A percentile compares a stretch with the other conserved stretches of the same genome.
Conservation (phyloP, 2,329 filamentous ascomycete genomes). For the Penicillium polonicum region DNA sequence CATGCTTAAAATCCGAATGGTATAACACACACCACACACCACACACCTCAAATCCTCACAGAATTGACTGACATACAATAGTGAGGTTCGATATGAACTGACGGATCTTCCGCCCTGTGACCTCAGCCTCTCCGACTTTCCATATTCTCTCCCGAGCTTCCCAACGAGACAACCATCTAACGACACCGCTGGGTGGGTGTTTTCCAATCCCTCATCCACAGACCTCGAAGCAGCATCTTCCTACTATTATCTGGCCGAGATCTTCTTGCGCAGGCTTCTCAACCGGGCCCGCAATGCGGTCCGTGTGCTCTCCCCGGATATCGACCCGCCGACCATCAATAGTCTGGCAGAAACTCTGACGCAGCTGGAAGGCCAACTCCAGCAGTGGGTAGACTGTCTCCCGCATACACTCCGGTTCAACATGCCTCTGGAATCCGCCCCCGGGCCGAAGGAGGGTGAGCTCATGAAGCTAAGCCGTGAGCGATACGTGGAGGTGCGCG, state of each 20-base stretch:
- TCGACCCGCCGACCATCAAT: constrained; percentile 16
- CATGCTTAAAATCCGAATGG: constrained; percentile 29
- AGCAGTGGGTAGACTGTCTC: constrained; percentile 28
- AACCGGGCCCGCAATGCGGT: constrained; percentile 32
- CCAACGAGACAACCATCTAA: constrained; percentile 16
- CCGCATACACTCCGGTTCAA: constrained; percentile 26
- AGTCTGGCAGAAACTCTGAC: constrained; percentile 18
- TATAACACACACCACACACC: constrained; percentile 1
- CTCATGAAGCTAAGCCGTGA: constrained; percentile 27
- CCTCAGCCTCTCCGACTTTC: constrained; percentile 26
- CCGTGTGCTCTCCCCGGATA: constrained; percentile 20
- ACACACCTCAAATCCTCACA: not conserved
- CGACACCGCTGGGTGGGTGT: constrained; percentile 13
- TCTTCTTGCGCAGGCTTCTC: constrained; percentile 31
- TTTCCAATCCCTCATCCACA: constrained; percentile 13
- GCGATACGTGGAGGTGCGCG: constrained; percentile 28
- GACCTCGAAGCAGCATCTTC: constrained; percentile 24
- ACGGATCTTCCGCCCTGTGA: constrained; percentile 26
- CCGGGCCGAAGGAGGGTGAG: constrained; percentile 20
- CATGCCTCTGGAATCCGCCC: constrained; percentile 21
- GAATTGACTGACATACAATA: constrained; percentile 4
- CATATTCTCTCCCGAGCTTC: constrained; percentile 26
- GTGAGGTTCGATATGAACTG: constrained; percentile 28
- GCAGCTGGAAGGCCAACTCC: constrained; percentile 24
- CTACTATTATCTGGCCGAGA: constrained; percentile 29